Percentiles rank a stretch among this genome's conserved stretches.
phyloP scores from a whole-genome alignment of 2,329 filamentous ascomycete species.

The Incumbomyces lentus region DNA sequence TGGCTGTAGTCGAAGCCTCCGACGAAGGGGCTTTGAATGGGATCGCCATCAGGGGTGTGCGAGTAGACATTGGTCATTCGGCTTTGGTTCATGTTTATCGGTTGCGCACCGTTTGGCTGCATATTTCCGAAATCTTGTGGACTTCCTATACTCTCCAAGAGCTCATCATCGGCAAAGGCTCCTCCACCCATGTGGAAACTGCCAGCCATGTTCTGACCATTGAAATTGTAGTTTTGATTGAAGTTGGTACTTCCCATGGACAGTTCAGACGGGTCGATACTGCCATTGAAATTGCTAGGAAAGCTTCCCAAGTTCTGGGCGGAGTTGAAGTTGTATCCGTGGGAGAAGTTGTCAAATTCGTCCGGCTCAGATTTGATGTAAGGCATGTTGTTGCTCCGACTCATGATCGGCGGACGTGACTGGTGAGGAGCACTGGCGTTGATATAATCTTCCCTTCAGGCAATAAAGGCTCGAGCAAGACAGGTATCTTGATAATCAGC shows the following conservation, averaged over 20 bases:
- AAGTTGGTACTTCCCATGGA: conserved; percentile 49
- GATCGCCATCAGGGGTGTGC: conserved; percentile 80
- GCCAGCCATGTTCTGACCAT: conserved; percentile 54
- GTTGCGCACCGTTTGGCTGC: conserved; percentile 34
- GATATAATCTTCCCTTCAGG: no score
- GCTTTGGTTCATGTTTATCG: conserved; percentile 51
- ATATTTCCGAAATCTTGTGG: conserved; percentile 13
- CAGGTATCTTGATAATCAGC: conserved; percentile 2
- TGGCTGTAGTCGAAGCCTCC: conserved; percentile 64
- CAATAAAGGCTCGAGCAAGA: background rate
- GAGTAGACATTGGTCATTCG: conserved; percentile 70
- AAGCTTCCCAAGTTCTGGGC: conserved; percentile 36
- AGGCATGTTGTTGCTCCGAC: conserved; percentile 40
- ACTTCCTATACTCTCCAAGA: conserved; percentile 58
- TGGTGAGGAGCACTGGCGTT: no score
- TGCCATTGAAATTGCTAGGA: conserved; percentile 37
- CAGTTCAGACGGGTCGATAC: conserved; percentile 78
- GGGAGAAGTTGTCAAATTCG: conserved; percentile 48
- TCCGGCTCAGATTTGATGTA: conserved; percentile 61
- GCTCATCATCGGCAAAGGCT: conserved; percentile 71
- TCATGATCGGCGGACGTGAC: conserved; percentile 1
- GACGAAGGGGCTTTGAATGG: conserved; percentile 82
- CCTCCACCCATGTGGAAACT: conserved; percentile 70
- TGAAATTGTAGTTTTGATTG: conserved; percentile 48
- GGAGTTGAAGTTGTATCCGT: conserved; percentile 28